Base-by-base conservation (phyloP, 768 basidiomycete genomes). In the Russula vinacea region DNA sequence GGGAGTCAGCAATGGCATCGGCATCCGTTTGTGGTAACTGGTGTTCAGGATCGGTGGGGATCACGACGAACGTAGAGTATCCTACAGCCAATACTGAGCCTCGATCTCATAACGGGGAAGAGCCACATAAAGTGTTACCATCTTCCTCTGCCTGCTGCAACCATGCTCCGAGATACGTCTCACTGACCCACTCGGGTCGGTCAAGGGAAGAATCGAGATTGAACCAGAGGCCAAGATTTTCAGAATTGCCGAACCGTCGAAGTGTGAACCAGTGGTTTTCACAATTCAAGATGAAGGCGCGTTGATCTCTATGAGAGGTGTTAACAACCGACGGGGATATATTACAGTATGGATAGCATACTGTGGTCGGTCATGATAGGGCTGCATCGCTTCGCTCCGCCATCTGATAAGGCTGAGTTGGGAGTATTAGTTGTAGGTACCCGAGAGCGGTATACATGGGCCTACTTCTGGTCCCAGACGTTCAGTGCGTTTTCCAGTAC, bases 251-350 rank as follows among this genome's bases (percentile, higher is more conserved):
- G 71, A 95, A 95, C 22, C 89, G 84, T 51, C 92, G 85, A 37
- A 93, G 78, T 10, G 92, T 88, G 71, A 90, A 91, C 94, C 94
- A 97, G 70, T 96, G 94, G 58, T 90, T 86, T 53, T 88, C 79
- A 51, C 88, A 81, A 72, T 97, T 92, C 39, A 97, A 81, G 62
- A 97, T 87, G 72, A 94, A 97, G 3, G 86, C 94, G 37, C 89
- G 81, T 73, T 96, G 92, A 8, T 82, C 79, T 70, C 94, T 95
- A 63, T 24, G 47, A 11, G 16, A 59, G 26, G 47, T 52, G 49
- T 42, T 58, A 67, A 54, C 68, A 58, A 53, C 58, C 53, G 63
- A 60, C 24, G 60, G 57, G 32, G 13, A 26, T 58, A 1, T n/a
- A 47, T 33, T 44, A 33, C 65, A 44, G 65, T 49, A n/a, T n/a